Percentiles rank a stretch among this genome's conserved stretches.
phyloP scores from a whole-genome alignment of 1,284 basidiomycete species.

The Xerocomus minutiporus region DNA sequence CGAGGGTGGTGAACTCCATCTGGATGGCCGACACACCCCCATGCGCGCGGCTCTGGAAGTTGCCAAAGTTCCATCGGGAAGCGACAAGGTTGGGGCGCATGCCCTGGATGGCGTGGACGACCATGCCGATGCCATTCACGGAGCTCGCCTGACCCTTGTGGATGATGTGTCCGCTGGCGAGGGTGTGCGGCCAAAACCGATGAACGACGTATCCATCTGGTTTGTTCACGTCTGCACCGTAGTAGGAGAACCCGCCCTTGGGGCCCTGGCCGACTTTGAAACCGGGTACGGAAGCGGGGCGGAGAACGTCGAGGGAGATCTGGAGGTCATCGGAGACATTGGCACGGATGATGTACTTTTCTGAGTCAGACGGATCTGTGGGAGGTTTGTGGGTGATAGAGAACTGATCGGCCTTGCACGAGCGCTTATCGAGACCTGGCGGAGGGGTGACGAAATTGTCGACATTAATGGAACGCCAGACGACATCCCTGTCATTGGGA shows the following conservation, averaged over 20 bases:
- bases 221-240: slow-evolving; percentile 70
- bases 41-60: slow-evolving; percentile 73
- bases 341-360: slow-evolving; percentile 77
- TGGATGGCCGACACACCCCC: slow-evolving; percentile 84
- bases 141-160: slow-evolving; percentile 64
- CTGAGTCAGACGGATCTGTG: slow-evolving; percentile 63
- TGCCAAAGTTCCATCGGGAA: slow-evolving; percentile 91
- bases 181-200: slow-evolving; percentile 83
- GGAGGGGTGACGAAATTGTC: slow-evolving; percentile 78
- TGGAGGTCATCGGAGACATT: slow-evolving; percentile 81
- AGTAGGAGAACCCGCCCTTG: slow-evolving; percentile 87
- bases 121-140: slow-evolving; percentile 81
- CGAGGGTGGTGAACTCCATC: slow-evolving; percentile 94
- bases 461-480: slow-evolving; percentile 91
- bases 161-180: slow-evolving; percentile 69
- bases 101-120: slow-evolving; percentile 96
- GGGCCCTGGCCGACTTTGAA: slow-evolving; percentile 91
- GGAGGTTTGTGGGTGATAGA: slow-evolving; percentile 70
- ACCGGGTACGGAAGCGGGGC: slow-evolving; percentile 71
- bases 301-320: slow-evolving; percentile 70
- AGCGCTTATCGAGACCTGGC: slow-evolving; percentile 77
- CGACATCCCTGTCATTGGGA: slow-evolving; percentile 69
- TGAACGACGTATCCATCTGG: slow-evolving; percentile 89
- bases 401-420: slow-evolving; percentile 88
- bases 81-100: slow-evolving; percentile 97